Percentiles rank a stretch among this genome's conserved stretches.
These are phyloP conservation scores for Talaromyces marneffei DNA, from an alignment of 2,329 filamentous ascomycete genomes.

Conservation along the genomic window DNA sequence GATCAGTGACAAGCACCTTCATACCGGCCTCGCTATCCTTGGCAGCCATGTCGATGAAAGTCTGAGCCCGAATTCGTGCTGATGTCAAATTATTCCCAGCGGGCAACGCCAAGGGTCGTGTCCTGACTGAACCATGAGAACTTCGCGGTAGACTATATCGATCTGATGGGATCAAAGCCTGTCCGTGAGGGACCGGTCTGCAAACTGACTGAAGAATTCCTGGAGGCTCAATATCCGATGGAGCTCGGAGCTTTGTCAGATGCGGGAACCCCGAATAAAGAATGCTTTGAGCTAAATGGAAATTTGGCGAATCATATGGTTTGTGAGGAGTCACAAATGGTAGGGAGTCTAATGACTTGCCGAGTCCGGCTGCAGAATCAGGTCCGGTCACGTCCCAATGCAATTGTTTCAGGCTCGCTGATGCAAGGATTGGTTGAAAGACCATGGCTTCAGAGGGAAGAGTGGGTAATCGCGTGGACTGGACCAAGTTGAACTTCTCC, in stretches of 20 bases:
- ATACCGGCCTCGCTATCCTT: conserved; percentile 38
- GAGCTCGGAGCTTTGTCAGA: conserved; percentile 37
- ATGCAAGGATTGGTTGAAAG: conserved; percentile 46
- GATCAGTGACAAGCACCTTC: conserved; percentile 38
- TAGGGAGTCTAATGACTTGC: conserved; percentile 30
- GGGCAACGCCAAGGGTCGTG: conserved; percentile 36
- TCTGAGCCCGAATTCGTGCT: conserved; percentile 41
- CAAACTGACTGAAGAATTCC: conserved; percentile 41
- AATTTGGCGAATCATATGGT: conserved; percentile 35
- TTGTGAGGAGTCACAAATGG: conserved; percentile 33
- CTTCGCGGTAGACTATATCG: conserved; percentile 38
- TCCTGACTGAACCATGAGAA: conserved; percentile 38
- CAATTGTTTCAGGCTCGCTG: conserved; percentile 45
- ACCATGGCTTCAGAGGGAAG: conserved; percentile 39
- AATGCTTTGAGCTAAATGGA: conserved; percentile 41
- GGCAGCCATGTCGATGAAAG: conserved; percentile 39
- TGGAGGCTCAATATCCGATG: conserved; percentile 40
- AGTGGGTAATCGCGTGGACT: conserved; percentile 44
- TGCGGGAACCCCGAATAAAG: conserved; percentile 38
- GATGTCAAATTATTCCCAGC: conserved; percentile 41
- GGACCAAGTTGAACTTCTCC: conserved; percentile 48
- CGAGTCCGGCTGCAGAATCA: conserved; percentile 32
- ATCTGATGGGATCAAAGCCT: conserved; percentile 36
- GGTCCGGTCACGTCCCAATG: conserved; percentile 52
- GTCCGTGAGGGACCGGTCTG: conserved; percentile 33